phyloP scores from a whole-genome alignment of 2,329 filamentous ascomycete species.

The Colletotrichum sp. region DNA sequence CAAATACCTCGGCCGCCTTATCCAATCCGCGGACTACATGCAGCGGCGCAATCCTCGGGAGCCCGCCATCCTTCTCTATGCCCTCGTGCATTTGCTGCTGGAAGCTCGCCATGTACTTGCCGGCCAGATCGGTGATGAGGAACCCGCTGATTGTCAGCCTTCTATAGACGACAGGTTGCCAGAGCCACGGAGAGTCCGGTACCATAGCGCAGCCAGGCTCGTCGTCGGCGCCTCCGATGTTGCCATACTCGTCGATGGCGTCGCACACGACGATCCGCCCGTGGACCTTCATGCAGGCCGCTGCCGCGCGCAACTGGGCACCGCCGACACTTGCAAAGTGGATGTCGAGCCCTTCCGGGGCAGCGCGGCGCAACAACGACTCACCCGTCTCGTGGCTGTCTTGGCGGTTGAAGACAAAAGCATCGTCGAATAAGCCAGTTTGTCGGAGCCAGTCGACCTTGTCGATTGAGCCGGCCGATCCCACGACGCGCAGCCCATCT shows the following conservation, averaged over 20 bases:
- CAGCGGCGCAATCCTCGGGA: not conserved
- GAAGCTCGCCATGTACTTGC: not conserved
- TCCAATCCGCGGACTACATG: not conserved
- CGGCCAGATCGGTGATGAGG: not conserved
- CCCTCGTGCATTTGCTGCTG: not conserved
- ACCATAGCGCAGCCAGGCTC: not conserved
- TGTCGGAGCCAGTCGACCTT: not conserved
- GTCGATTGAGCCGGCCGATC: not conserved
- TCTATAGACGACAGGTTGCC: not conserved
- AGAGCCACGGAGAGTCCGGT: not conserved
- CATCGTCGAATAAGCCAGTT: not conserved
- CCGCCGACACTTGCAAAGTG: constrained; percentile 85
- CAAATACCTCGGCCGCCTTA: not conserved
- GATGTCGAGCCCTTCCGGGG: constrained; percentile 77
- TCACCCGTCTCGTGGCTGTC: not conserved
- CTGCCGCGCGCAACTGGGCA: constrained; percentile 51
- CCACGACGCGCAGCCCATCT: not conserved
- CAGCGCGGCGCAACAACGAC: constrained; percentile 68
- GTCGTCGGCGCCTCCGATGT: not conserved
- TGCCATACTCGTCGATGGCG: not conserved
- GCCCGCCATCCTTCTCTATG: not conserved
- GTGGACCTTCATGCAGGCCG: not conserved
- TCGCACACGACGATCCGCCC: not conserved
- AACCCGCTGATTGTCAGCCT: not conserved
- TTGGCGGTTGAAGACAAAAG: not conserved